Evolutionary conservation across 352 stramenopile species (phyloP), one percentile per base, ranked within the genome.

Genomic region (Phytophthora pini): DNA sequence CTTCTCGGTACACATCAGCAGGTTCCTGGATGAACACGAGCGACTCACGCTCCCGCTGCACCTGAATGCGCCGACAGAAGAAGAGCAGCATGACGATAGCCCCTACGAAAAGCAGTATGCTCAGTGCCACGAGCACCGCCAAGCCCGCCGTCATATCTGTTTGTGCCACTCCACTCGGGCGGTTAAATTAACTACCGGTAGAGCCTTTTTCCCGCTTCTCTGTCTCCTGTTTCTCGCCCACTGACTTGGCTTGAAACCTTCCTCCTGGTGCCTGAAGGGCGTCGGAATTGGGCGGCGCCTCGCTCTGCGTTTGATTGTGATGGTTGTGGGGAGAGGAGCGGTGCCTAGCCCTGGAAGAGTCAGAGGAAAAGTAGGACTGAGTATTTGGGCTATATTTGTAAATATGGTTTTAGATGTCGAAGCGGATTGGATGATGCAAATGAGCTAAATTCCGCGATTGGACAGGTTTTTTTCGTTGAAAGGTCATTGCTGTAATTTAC

Each of bases 1-100:
- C 82, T 51, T 94, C 86, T 31, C 86, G 82, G 46, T 90, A 94
- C 12, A 94, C 80, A 41, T 92, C 84, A 29, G 75, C 50, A 7
- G 77, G 63, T 32, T 89, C 80, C 24, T 84, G 69, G 29, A 89
- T 78, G 40, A 90, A 87, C 32, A 85, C 70, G 24, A 73, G 74
- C 52, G 67, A 65, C 47, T 80, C 63, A 34, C 79, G 55, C 34
- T 82, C 69, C 11, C 72, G 70, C 36, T 84, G 73, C 27, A 67
- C 50, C 32, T 70, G 58, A 9, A 84, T 63, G 27, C 67, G 69
- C 20, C 78, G 66, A 41, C 75, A 69, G 56, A 85, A 82, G 49
- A 83, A 69, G 24, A 80, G 68, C 60, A 89, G 59, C 56, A 89
- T 63, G 41, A 71, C 59, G 26, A 83, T 65, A 11, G 62, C 60